Evolutionary conservation across 306 rosid species (phyloP), one percentile per base, ranked within the genome.

Genomic region (Ammopiptanthus mongolicus): DNA sequence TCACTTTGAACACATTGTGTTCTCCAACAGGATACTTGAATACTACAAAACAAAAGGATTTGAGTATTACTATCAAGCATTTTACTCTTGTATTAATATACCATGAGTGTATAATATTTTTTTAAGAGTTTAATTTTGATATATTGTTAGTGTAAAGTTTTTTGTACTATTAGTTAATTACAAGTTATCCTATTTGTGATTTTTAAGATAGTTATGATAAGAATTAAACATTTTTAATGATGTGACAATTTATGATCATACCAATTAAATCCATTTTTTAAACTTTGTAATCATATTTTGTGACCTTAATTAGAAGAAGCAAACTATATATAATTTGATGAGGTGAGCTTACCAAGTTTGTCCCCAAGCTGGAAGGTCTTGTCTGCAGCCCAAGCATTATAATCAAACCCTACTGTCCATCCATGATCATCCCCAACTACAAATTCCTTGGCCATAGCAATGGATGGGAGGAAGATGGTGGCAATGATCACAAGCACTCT

Each of bases 371-470:
- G 15, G 61, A 74, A 74, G 48, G 58, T 36, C 61, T 74, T 60
- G 28, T 31, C 37, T 12, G 69, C 70, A 31, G 78, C 71, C 78
- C 78, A 74, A 47, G 70, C 11, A 3, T 18, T 1, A 39, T 74
- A 74, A 62, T 74, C 23, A 74, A 62, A 74, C 0, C 39, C 63
- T 21, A 6, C 1, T 19, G 29, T 70, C 75, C 75, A 70, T 36
- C 75, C 65, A 52, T 53, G 75, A 70, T 36, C 65, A 70, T 36
- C 75, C 4, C 79, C 71, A 74, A 74, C 71, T 48, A 62, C 50
- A 62, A 29, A n/a, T 5, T 56, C 66, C 41, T 39, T 56, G 56
- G 28, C 28, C 42, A 56, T 10, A 56, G 57, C 77, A 72, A 41
- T 57, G 57, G 67, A 39, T 57, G 67, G 67, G 57, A 57, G 64